These are phyloP conservation scores for Ascoidea asiatica DNA, from an alignment of 805 yeast genomes.

Conservation along the genomic window DNA sequence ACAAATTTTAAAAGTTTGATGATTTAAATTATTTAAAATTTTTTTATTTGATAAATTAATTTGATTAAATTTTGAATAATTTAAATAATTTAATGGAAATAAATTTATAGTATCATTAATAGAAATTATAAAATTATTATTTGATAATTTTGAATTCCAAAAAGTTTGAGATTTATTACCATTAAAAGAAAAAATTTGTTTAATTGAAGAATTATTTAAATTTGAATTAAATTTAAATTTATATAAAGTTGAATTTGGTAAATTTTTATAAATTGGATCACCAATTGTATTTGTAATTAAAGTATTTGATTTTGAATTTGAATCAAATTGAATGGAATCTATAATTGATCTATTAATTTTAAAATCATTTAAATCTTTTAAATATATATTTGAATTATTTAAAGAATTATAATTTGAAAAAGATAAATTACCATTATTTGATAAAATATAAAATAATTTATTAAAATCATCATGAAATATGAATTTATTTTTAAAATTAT, in stretches of 20 bases:
- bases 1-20: too few relatives aligned
- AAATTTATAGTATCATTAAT: too few relatives aligned
- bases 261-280: neutral
- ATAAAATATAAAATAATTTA: too few relatives aligned
- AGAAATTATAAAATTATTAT: neutral
- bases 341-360: neutral
- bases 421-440: neutral
- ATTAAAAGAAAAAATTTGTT: neutral
- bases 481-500: too few relatives aligned
- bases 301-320: neutral
- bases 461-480: neutral
- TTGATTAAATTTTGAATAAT: too few relatives aligned
- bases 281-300: neutral
- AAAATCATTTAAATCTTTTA: neutral
- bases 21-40: too few relatives aligned
- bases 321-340: neutral
- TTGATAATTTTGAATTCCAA: neutral
- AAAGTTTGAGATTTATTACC: neutral
- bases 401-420: too few relatives aligned
- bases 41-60: neutral
- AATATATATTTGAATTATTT: too few relatives aligned
- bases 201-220: too few relatives aligned
- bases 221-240: neutral
- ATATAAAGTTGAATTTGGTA: neutral
- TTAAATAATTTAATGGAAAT: neutral